Evolutionary conservation across 192 early-diverging fungal species (phyloP), one percentile per base, ranked within the genome.

Genomic region (Borealophlyctis nickersoniae): DNA sequence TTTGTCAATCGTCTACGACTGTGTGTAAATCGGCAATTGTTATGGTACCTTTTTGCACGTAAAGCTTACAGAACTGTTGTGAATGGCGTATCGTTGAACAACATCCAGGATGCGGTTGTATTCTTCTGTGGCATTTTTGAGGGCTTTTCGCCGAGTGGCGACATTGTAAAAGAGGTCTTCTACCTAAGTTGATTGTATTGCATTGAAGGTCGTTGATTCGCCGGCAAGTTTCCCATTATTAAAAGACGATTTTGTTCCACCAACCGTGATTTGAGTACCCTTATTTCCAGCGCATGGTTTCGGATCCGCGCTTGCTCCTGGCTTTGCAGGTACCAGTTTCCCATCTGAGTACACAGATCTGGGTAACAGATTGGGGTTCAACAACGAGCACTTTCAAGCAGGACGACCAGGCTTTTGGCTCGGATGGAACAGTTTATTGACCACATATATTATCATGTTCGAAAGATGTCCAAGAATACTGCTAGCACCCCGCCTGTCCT

Each of bases 121-220:
- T 64, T 97, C 95, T 22, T 98, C 94, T 13, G 76, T 84, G 0
- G 85, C 64, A 63, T 89, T 93, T 56, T 89, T 92, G 26, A 97
- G 71, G 4, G 97, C 94, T 34, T 86, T 90, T 50, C 82, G 79
- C 24, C 97, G 87, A 5, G 87, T 92, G 27, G 88, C 85, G 2
- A 93, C 85, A 70, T 96, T 99, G 75, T 90, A 98, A 70, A 99
- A 99, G 56, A 99, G 67, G 64, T 98, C 94, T 70, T 99, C 95
- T 14, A 87, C 88, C 88, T 91, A 50, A 16, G 19, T 36, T 58
- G 9, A 30, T 39, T 34, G 30, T 19, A 23, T n/a, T n/a, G n/a
- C n/a, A n/a, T n/a, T n/a, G n/a, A n/a, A n/a, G n/a, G n/a, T n/a
- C n/a, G n/a, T n/a, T n/a, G n/a, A n/a, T n/a, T n/a, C n/a, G n/a